Evolutionary conservation across 179 eudicot species (phyloP).

Genomic region (Silene vulgaris): DNA sequence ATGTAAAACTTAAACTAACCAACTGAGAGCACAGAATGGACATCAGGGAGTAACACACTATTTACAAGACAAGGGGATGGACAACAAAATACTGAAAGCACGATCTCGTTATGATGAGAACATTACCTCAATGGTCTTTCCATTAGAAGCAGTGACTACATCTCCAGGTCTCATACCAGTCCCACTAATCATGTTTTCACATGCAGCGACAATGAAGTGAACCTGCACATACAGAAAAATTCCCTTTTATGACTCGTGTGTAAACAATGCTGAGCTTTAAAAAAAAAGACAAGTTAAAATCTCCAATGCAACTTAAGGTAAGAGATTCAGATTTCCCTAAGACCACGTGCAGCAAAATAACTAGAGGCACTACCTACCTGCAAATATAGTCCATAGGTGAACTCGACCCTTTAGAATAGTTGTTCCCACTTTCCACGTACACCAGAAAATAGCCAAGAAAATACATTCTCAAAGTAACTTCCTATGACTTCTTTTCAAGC

Average conservation of each 20-base stretch:
- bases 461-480: background rate
- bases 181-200: constrained; percentile 98
- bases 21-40: background rate
- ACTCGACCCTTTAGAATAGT: background rate
- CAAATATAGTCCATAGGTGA: background rate
- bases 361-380: background rate
- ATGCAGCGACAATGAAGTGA: constrained; percentile 94
- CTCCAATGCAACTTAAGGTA: background rate
- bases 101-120: constrained; percentile 11
- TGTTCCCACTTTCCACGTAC: background rate
- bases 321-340: background rate
- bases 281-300: too few species aligned
- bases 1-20: background rate
- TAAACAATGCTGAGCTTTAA: background rate
- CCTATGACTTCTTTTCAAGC: background rate
- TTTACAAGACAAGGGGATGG: background rate
- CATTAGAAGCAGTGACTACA: constrained; percentile 86
- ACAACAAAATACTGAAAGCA: constrained; percentile 1
- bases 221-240: constrained; percentile 44
- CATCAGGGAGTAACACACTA: background rate
- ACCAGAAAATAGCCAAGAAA: background rate
- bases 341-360: background rate
- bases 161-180: constrained; percentile 99
- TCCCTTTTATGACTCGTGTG: background rate
- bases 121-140: constrained; percentile 93